Base-by-base conservation (phyloP, 768 basidiomycete species). In the Chiua virens region DNA sequence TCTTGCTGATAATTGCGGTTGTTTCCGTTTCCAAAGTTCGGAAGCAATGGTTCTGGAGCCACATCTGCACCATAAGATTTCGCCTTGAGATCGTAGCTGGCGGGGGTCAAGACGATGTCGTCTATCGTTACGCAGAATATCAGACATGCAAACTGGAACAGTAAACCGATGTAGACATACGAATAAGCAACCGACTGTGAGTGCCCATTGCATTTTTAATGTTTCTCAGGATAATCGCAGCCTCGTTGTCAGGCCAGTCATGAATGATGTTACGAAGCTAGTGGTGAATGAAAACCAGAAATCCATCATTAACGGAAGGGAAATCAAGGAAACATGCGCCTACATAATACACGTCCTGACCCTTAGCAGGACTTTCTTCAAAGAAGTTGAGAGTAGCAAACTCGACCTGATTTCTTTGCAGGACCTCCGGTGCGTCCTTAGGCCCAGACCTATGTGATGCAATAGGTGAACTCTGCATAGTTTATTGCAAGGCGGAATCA, bases 301-400 rank as follows among this genome's bases (percentile, higher is more conserved):
- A 32, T 18, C 32, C 21, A 50, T n/a, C n/a, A n/a, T n/a, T n/a
- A 2, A n/a, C n/a, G n/a, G n/a, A n/a, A 5, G 35, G 1, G 7
- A 8, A 11, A 5, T n/a, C 5, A 37, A 17, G 0, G 21, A 25
- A 2, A 52, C 71, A 11, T 69, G 15, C 52, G 18, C 68, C 11
- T 50, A 70, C 71, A 18, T 68, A 73, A 47, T 73, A 74, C 20
- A 69, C 32, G 21, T 69, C 61, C 30, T 62, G 58, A 1, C 49
- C 66, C 38, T 56, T 45, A 11, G 60, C 57, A 2, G 67, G 70
- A 41, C 51, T 45, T 34, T 68, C 53, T 15, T 57, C 57, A 32
- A 73, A 58, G 52, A 73, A 70, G 45, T 70, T 50, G 3, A 70
- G 56, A 0, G 62, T 55, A 6, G 49, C n/a, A 36, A 73, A 71